Base-by-base conservation (phyloP, 176 grass and related monocot genomes). In the Metroxylon sagu region DNA sequence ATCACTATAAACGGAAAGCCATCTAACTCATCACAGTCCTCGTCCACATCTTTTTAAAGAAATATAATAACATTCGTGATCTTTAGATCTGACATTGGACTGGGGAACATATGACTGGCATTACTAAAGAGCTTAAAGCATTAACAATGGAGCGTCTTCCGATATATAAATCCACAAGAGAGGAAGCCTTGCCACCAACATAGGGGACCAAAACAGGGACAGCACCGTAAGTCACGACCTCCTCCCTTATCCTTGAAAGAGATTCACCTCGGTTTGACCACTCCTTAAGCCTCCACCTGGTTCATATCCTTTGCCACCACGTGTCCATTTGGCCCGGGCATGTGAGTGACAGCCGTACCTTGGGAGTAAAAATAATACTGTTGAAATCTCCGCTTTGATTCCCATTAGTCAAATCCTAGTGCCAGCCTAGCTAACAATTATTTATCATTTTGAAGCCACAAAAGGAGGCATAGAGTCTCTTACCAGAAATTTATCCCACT, bases 291-390 rank as follows among this genome's bases (percentile, higher is more conserved):
- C 53, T 39, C 65, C 74, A 76, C 59, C 79, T 84, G 80, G 74
- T 76, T 76, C 61, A 81, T 73, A 61, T 74, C 66, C 71, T 62
- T 89, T 61, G 23, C 48, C 53, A 76, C 78, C 82, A 85, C 68
- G 71, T 95, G 73, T 80, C 68, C 50, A 61, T 77, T 49, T 49
- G 31, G 57, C 60, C 61, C 78, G 57, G 64, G 27, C 90, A 86
- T 89, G 90, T 83, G 85, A 78, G 57, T 69, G 85, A 83, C 73
- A 80, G 64, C 69, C 76, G 54, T 74, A 78, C 49, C 79, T 53
- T 63, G 76, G 51, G 49, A 72, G 25, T 70, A 59, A 31, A 66
- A 74, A 63, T 57, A 76, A 30, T 57, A 60, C 72, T 82, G 72
- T 63, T 68, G 49, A 77, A 65, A 73, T 77, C 52, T 62, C 60